phyloP scores from a whole-genome alignment of 495 filamentous ascomycete genomes.

The Bombardia bombarda region DNA sequence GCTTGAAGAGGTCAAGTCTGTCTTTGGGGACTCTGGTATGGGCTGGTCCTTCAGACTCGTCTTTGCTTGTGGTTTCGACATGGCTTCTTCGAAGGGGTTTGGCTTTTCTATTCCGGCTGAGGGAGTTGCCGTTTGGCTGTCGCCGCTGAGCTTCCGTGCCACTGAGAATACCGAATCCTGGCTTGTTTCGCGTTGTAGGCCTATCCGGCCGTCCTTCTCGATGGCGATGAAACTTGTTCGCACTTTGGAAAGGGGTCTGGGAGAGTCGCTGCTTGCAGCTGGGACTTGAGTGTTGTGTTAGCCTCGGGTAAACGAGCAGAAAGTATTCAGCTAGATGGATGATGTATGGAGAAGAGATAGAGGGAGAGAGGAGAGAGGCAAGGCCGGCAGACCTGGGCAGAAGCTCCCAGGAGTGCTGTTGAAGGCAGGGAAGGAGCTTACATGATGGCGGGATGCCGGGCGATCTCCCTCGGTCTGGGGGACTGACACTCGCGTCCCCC shows the following conservation, averaged over 20 bases:
- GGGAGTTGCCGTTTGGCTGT: slow-evolving; percentile 24
- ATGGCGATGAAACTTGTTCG: slow-evolving; percentile 79
- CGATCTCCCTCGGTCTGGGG: slow-evolving; percentile 68
- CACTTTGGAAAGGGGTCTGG: slow-evolving; percentile 66
- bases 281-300: slow-evolving; percentile 6
- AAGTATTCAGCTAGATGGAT: not conserved
- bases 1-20: slow-evolving; percentile 7
- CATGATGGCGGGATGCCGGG: slow-evolving; percentile 37
- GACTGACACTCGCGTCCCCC: slow-evolving; percentile 44
- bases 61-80: slow-evolving; percentile 21
- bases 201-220: slow-evolving; percentile 51
- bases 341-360: not conserved
- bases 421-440: slow-evolving; percentile 14
- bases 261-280: slow-evolving; percentile 25
- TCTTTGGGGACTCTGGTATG: slow-evolving; percentile 26
- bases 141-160: slow-evolving; percentile 27
- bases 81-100: slow-evolving; percentile 22
- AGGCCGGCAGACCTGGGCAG: too few relatives aligned
- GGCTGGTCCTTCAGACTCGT: slow-evolving; percentile 24
- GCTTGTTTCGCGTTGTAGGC: slow-evolving; percentile 33
- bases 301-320: not conserved
- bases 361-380: not conserved
- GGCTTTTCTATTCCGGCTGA: slow-evolving; percentile 20
- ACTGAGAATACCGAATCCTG: slow-evolving; percentile 32
- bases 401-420: too few relatives aligned